Evolutionary conservation across 2,329 filamentous ascomycete genomes (phyloP).

Genomic region (Penicillium frequentans): DNA sequence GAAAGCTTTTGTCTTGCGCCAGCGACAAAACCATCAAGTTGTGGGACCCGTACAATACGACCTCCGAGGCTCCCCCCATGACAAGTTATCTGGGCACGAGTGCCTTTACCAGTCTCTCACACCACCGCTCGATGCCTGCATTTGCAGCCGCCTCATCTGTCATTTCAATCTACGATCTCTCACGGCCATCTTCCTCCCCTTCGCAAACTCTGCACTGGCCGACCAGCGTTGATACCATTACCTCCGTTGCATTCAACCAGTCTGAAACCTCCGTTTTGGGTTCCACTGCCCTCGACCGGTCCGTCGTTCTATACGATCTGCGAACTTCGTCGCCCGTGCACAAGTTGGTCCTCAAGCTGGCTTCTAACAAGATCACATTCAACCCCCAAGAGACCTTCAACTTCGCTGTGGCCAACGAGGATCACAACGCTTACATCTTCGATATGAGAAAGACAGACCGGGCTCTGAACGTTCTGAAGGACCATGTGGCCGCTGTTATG

Average conservation of each 20-base stretch:
- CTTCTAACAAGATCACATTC: constrained; percentile 83
- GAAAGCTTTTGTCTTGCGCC: constrained; percentile 82
- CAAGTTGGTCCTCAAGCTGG: constrained; percentile 77
- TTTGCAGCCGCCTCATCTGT: constrained; percentile 76
- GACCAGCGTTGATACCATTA: constrained; percentile 86
- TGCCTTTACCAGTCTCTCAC: constrained; percentile 79
- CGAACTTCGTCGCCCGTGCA: constrained; percentile 80
- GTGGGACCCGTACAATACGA: constrained; percentile 81
- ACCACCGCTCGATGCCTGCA: constrained; percentile 74
- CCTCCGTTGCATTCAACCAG: constrained; percentile 83
- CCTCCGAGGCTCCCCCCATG: constrained; percentile 67
- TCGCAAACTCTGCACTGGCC: constrained; percentile 86
- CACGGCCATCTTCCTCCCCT: constrained; percentile 72
- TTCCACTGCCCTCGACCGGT: constrained; percentile 80
- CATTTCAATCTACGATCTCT: constrained; percentile 87
- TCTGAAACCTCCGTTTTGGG: constrained; percentile 89
- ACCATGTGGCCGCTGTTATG: constrained; percentile 91
- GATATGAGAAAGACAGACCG: constrained; percentile 90
- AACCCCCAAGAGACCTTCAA: constrained; percentile 98
- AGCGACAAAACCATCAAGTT: constrained; percentile 85
- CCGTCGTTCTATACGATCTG: constrained; percentile 87
- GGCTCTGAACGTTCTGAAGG: constrained; percentile 84
- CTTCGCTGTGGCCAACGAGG: constrained; percentile 88
- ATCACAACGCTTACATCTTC: constrained; percentile 90
- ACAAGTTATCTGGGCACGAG: constrained; percentile 81